These are phyloP conservation scores for Coemansia sp. DNA, from an alignment of 192 early-diverging fungal species.

Conservation along the genomic window DNA sequence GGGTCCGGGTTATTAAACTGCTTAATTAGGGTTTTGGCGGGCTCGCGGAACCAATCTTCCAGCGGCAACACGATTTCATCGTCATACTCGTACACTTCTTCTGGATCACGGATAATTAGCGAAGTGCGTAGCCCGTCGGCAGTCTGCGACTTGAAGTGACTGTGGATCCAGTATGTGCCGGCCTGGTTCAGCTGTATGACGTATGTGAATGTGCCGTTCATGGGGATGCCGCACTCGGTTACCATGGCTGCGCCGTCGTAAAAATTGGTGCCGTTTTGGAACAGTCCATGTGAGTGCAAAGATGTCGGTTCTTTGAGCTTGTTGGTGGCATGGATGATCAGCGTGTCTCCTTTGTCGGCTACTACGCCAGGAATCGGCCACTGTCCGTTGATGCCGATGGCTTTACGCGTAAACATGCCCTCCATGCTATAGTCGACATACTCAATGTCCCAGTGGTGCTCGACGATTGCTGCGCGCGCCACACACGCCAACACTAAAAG, in stretches of 20 bases:
- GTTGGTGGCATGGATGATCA: conserved; percentile 55
- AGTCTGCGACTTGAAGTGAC: conserved; percentile 69
- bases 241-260: conserved; percentile 69
- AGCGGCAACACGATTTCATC: conserved; percentile 67
- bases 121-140: conserved; percentile 75
- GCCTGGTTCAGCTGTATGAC: conserved; percentile 63
- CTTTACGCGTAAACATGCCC: conserved; percentile 61
- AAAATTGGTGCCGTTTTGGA: conserved; percentile 71
- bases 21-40: conserved; percentile 58
- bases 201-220: conserved; percentile 68
- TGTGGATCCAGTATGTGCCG: conserved; percentile 85
- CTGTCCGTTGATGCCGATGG: conserved; percentile 65
- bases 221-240: conserved; percentile 74
- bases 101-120: conserved; percentile 62
- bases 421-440: conserved; percentile 61
- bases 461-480: conserved; percentile 39
- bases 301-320: conserved; percentile 62
- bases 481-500: neutral
- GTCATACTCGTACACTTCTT: conserved; percentile 61
- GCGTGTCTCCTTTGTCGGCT: conserved; percentile 27
- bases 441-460: conserved; percentile 65
- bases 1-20: conserved; percentile 60
- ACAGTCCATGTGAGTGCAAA: conserved; percentile 76
- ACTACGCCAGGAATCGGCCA: conserved; percentile 61
- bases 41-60: conserved; percentile 72